phyloP scores from a whole-genome alignment of 2,329 filamentous ascomycete genomes.

The Botrytis cinerea region DNA sequence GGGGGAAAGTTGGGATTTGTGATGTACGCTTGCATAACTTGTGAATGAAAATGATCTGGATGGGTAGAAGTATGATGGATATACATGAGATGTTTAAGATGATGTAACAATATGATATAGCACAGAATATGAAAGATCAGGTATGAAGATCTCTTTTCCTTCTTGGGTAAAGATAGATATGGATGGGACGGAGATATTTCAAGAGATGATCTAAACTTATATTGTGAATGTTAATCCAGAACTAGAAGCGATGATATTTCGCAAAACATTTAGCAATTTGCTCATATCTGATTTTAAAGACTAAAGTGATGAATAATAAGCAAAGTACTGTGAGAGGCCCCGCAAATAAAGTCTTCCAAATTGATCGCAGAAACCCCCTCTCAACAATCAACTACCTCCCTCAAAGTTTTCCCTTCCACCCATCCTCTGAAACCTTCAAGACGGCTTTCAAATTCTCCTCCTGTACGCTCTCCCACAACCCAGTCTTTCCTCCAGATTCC shows the following conservation, averaged over 20 bases:
- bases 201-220: not conserved
- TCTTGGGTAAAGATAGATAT: too few species aligned
- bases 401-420: constrained; percentile 32
- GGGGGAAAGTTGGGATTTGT: too few species aligned
- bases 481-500: constrained; percentile 35
- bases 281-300: too few species aligned
- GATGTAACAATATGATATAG: too few species aligned
- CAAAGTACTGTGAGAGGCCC: not conserved
- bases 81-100: too few species aligned
- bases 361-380: not conserved
- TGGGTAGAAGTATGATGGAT: too few species aligned
- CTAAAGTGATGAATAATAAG: not conserved
- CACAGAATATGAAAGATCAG: too few species aligned
- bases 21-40: too few species aligned
- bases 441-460: constrained; percentile 33
- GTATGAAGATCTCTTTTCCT: too few species aligned
- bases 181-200: too few species aligned
- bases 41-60: too few species aligned
- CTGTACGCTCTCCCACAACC: constrained; percentile 43
- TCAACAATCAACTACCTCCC: not conserved
- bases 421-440: constrained; percentile 40
- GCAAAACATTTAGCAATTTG: too few species aligned
- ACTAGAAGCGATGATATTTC: not conserved
- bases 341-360: not conserved
- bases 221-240: not conserved